phyloP scores from a whole-genome alignment of 208 protist genomes.

The Wallacemonas rigidus region DNA sequence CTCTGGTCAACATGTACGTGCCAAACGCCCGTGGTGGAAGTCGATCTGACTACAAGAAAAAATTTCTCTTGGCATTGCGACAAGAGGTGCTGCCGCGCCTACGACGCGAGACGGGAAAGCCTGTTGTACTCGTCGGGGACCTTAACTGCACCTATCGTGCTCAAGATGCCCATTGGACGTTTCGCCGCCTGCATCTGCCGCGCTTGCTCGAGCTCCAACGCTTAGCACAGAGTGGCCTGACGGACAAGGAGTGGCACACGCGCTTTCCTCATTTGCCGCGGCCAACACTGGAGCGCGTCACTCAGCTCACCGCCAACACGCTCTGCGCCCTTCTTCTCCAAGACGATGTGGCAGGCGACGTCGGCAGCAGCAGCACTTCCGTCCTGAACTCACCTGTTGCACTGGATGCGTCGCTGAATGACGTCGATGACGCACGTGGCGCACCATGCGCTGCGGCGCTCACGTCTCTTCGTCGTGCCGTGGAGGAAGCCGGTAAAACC shows the following conservation, averaged over 20 bases:
- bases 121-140: constrained; percentile 81
- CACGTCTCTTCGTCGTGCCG: background rate
- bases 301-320: constrained; percentile 35
- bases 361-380: no score
- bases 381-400: background rate
- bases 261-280: constrained; percentile 35
- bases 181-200: constrained; percentile 64
- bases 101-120: constrained; percentile 48
- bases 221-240: background rate
- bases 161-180: constrained; percentile 70
- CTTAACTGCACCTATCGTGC: constrained; percentile 85
- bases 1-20: constrained; percentile 90
- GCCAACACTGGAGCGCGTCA: constrained; percentile 32
- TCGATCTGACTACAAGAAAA: constrained; percentile 57
- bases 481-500: constrained; percentile 8
- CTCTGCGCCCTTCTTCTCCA: constrained; percentile 35
- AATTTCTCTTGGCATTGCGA: constrained; percentile 52
- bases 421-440: background rate
- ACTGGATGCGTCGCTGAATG: background rate
- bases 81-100: constrained; percentile 40
- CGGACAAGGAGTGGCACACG: constrained; percentile 38
- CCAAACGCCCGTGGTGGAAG: constrained; percentile 73
- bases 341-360: background rate
- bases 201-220: constrained; percentile 32
- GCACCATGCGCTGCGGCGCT: background rate